Base-by-base conservation (phyloP, 331 rosid genomes). In the Erythrophleum ivorense region DNA sequence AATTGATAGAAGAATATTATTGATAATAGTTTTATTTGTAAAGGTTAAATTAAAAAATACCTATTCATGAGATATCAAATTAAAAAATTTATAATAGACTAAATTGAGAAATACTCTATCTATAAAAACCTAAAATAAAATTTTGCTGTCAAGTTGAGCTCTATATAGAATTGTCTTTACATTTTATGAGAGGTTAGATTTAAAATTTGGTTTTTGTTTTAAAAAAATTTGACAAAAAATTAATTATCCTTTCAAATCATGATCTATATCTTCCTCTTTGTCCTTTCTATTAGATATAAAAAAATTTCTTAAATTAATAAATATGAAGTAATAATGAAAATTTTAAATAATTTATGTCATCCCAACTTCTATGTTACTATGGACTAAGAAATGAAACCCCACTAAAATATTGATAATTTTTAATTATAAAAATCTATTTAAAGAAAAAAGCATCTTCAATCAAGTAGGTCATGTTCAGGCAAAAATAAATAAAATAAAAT, bases 401-500 rank as follows among this genome's bases (percentile, higher is more conserved):
- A 52, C 2, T 67, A n/a, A 67, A 38, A 66, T 16, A 7, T 18
- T 9, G 52, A 8, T 16, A 9, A 15, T n/a, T 67, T 40, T 40
- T 19, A 0, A 14, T 19, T n/a, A 40, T 19, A 21, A 57, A 18
- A 9, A 13, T 15, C 14, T 0, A 36, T 65, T 8, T 0, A 14
- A 13, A 19, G 34, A 65, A n/a, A 33, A 12, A 11, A 41, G 29
- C 11, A n/a, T 40, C 49, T 62, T 60, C 31, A 33, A 68, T 74
- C 34, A 34, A 9, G 82, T 63, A 62, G 76, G 82, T 55, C 80
- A 68, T 24, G 49, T 71, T 59, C 46, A 43, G 7, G 46, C 46
- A 36, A 43, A 43, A 7, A 43, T 11, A 18, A 34, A 34, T 38
- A 4, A 31, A 31, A 63, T 63, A 33, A 63, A 63, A 31, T 31